Base-by-base conservation (phyloP, 1,284 basidiomycete genomes). In the Boletus mariae region DNA sequence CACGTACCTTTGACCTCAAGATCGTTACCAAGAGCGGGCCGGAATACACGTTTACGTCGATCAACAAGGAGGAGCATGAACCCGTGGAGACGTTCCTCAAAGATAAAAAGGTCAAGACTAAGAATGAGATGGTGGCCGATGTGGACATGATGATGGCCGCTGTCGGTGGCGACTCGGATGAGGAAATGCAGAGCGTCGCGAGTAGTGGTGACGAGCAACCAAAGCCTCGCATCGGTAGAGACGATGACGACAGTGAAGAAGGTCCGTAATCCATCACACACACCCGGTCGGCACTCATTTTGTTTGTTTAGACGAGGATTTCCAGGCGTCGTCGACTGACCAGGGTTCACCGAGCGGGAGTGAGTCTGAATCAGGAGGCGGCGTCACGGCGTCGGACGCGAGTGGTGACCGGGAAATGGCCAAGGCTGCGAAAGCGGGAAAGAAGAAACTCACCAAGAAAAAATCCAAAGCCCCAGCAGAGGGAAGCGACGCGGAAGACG, bases 11-110 rank as follows among this genome's bases (percentile, higher is more conserved):
- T 67, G 97, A 99, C 71, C 76, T 99, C 68, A 87, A 90, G 62
- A 88, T 99, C 59, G 85, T 91, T 44, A 89, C 90, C 41, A 93
- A 92, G 71, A 80, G 76, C 45, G 85, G 87, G 0, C 82, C 87
- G 1, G 93, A 96, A 62, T 84, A 92, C 66, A 89, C 85, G 17
- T 99, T 99, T 74, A 91, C 90, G 5, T 90, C 91, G 10, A 87
- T 99, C 72, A 92, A 90, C 74, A 95, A 97, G 71, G 97, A 98
- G 69, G 97, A 99, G 69, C 89, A 96, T 61, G 90, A 92, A 56
- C 80, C 84, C 7, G 89, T 94, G 43, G 92, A 94, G 63, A 77
- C 80, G 26, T 98, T 92, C 73, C 75, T 99, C 59, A 84, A 85
- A 61, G 86, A 89, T 48, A 96, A 97, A 78, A 96, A 95, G 71